Base-by-base conservation (phyloP, 768 basidiomycete species). In the Brasilioporus rufonigricans region DNA sequence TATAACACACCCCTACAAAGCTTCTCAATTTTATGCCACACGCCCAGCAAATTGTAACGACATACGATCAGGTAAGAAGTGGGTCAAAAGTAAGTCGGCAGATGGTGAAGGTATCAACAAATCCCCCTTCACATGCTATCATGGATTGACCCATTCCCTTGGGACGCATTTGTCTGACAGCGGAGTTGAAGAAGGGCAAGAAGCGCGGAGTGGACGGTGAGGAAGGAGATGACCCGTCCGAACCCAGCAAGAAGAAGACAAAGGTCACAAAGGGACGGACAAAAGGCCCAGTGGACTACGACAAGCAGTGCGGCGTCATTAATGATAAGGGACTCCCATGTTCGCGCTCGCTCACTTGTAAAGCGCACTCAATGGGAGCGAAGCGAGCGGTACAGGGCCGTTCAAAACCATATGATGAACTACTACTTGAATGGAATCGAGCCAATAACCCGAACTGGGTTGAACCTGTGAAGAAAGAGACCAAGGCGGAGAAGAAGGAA, bases 351-450 rank as follows among this genome's bases (percentile, higher is more conserved):
- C 80, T 99, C 35, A 98, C 96, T 0, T 99, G 96, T 77, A 99
- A 99, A 73, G 93, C 96, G 6, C 96, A 99, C 68, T 89, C 92
- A 2, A 96, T 99, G 87, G 93, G 93, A 14, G 90, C 93, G 12
- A 99, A 99, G 72, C 89, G 96, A 18, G 84, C 89, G 10, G 95
- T 99, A 1, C 80, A 82, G 57, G 92, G 92, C 32, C 91, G 96
- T 5, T 89, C 91, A 1, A 81, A 87, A 49, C 70, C 74, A 8
- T 98, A 93, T 66, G 94, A 97, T 65, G 87, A 87, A 40, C 81
- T 99, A 4, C 80, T 95, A 18, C 79, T 92, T 24, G 95, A 98
- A 49, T 98, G 93, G 93, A 88, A 93, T 63, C 85, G 90, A 32
- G 86, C 82, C 24, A 80, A 92, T 65, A 92, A 93, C 58, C 92